phyloP scores from a whole-genome alignment of 108 stramenopile species.

The Cyclotella cryptica region DNA sequence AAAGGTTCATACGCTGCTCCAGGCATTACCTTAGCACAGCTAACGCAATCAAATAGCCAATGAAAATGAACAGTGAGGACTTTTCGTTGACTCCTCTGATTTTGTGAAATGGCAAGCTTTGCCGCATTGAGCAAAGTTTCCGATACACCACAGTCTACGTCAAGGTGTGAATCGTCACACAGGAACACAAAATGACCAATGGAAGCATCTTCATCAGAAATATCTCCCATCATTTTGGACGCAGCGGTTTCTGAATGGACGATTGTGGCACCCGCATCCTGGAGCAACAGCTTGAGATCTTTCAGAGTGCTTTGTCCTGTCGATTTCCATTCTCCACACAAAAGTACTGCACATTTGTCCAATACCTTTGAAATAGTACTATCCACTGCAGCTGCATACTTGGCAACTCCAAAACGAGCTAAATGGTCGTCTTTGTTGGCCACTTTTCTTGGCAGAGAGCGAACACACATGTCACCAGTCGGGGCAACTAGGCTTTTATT shows the following conservation, averaged over 20 bases:
- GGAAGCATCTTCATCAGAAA: slow-evolving; percentile 10
- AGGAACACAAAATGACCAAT: slow-evolving; percentile 55
- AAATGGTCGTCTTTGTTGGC: not conserved
- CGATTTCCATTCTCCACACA: slow-evolving; percentile 61
- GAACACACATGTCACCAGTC: slow-evolving; percentile 39
- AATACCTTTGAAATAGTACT: slow-evolving; percentile 31
- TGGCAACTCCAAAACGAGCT: slow-evolving; percentile 61
- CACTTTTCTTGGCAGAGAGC: slow-evolving; percentile 31
- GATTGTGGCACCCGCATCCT: slow-evolving; percentile 71
- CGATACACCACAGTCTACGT: slow-evolving; percentile 53
- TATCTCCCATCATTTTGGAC: slow-evolving; percentile 21
- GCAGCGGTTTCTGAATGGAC: slow-evolving; percentile 48
- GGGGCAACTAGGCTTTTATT: slow-evolving; percentile 36
- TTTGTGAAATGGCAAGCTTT: slow-evolving; percentile 8
- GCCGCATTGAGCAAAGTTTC: slow-evolving; percentile 39
- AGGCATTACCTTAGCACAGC: slow-evolving; percentile 59
- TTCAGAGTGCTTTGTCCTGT: slow-evolving; percentile 39
- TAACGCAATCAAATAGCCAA: slow-evolving; percentile 84
- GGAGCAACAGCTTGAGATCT: slow-evolving; percentile 60
- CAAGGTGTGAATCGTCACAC: slow-evolving; percentile 58
- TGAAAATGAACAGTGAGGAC: slow-evolving; percentile 61
- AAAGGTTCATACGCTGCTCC: slow-evolving; percentile 52
- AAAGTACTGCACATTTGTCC: slow-evolving; percentile 41
- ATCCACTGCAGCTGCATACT: slow-evolving; percentile 56
- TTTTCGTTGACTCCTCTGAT: not conserved